Evolutionary conservation across 2,329 filamentous ascomycete genomes (phyloP).

Genomic region (Curvularia spicifera): DNA sequence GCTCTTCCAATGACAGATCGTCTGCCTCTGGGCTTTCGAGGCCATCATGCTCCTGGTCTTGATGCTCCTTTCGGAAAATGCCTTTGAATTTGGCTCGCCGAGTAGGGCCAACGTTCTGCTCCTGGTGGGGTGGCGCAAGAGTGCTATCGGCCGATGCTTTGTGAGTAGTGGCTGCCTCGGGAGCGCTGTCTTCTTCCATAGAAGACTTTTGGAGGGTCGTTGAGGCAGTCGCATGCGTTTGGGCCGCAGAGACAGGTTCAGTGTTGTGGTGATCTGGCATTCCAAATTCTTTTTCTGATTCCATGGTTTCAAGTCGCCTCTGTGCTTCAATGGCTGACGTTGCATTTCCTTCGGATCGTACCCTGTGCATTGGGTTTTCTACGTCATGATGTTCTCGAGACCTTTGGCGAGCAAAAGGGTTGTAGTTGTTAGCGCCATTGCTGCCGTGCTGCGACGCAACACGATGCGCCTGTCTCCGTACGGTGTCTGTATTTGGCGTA

Average conservation of each 20-base stretch:
- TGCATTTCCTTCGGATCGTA: constrained; percentile 33
- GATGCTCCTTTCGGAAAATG: constrained; percentile 37
- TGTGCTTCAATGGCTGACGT: constrained; percentile 36
- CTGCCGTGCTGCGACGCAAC: constrained; percentile 38
- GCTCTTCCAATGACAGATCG: constrained; percentile 39
- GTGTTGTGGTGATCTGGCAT: constrained; percentile 39
- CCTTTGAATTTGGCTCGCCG: constrained; percentile 43
- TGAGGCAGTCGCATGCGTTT: constrained; percentile 24
- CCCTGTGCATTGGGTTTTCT: constrained; percentile 36
- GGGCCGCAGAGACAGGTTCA: constrained; percentile 32
- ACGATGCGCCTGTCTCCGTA: constrained; percentile 47
- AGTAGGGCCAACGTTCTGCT: constrained; percentile 23
- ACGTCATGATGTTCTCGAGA: constrained; percentile 38
- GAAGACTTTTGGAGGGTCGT: constrained; percentile 16
- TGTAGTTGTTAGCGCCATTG: constrained; percentile 39
- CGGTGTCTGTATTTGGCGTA: constrained; percentile 37
- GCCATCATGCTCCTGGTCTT: constrained; percentile 25
- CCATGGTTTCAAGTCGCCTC: constrained; percentile 30
- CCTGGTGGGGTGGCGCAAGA: constrained; percentile 19
- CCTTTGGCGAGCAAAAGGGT: constrained; percentile 43
- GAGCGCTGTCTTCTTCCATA: constrained; percentile 15
- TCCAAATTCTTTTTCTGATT: constrained; percentile 40
- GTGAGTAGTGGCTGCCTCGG: constrained; percentile 20
- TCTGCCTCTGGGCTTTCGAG: constrained; percentile 30
- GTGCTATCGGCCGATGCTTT: constrained; percentile 36